Conservation (phyloP, 2,329 filamentous ascomycete species). For the Verticillium alfalfae region DNA sequence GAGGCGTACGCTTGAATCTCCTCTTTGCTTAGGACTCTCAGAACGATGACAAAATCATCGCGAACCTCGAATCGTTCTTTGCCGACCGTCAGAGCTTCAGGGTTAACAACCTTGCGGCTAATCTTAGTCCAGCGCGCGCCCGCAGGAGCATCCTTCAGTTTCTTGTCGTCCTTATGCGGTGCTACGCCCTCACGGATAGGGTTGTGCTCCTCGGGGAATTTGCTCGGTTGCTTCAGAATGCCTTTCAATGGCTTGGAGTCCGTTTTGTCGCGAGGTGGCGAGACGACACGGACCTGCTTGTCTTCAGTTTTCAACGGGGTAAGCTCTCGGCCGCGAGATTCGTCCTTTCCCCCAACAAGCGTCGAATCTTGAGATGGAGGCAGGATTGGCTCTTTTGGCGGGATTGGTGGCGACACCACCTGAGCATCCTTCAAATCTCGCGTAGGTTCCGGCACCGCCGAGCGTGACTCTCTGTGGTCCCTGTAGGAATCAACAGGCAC, state of each 20-base stretch:
- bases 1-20: slow-evolving; percentile 85
- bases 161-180: slow-evolving; percentile 82
- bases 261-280: slow-evolving; percentile 57
- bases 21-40: slow-evolving; percentile 79
- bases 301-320: slow-evolving; percentile 27
- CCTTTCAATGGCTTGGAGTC: slow-evolving; percentile 71
- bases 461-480: neutral
- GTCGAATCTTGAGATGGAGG: neutral
- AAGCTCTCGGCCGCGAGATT: slow-evolving; percentile 33
- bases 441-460: neutral
- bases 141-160: slow-evolving; percentile 62
- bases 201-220: slow-evolving; percentile 82
- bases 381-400: neutral
- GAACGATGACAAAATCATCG: slow-evolving; percentile 89
- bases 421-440: neutral
- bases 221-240: slow-evolving; percentile 79
- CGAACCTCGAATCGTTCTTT: slow-evolving; percentile 88
- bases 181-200: slow-evolving; percentile 85
- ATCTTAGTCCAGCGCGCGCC: slow-evolving; percentile 93
- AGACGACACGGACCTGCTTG: slow-evolving; percentile 62
- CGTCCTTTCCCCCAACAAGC: neutral
- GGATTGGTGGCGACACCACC: neutral
- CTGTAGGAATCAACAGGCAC: neutral
- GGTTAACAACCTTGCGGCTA: slow-evolving; percentile 80
- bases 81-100: slow-evolving; percentile 77